phyloP scores from a whole-genome alignment of 2,329 filamentous ascomycete species.

The Ophiosphaerella korrae region DNA sequence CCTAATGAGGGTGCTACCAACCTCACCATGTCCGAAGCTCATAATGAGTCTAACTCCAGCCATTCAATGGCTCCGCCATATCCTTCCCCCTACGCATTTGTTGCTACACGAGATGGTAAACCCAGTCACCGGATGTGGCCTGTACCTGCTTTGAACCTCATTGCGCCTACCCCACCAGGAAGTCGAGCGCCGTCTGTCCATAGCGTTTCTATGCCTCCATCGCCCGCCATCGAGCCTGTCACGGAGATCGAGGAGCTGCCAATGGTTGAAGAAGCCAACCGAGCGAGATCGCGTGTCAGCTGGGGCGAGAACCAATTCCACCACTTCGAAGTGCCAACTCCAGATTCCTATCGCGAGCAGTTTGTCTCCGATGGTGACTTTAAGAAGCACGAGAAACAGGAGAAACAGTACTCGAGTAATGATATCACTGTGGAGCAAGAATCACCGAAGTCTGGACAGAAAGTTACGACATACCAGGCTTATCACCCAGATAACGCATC shows the following conservation, averaged over 20 bases:
- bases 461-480: constrained; percentile 31
- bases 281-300: constrained; percentile 47
- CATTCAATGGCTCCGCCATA: constrained; percentile 42
- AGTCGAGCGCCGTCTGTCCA: constrained; percentile 50
- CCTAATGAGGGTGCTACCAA: constrained; percentile 53
- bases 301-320: constrained; percentile 56
- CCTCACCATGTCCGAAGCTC: constrained; percentile 50
- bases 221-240: constrained; percentile 39
- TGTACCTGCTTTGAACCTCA: constrained; percentile 61
- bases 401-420: constrained; percentile 35
- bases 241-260: constrained; percentile 25
- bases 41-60: constrained; percentile 41
- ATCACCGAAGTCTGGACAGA: constrained; percentile 34
- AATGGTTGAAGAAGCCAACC: constrained; percentile 28
- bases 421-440: constrained; percentile 49
- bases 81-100: constrained; percentile 46
- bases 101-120: constrained; percentile 49
- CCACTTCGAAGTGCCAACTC: constrained; percentile 54
- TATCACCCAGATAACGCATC: constrained; percentile 7
- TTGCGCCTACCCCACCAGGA: constrained; percentile 63
- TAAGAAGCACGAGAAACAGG: constrained; percentile 23
- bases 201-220: constrained; percentile 42
- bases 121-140: constrained; percentile 42
- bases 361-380: constrained; percentile 41
- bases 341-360: constrained; percentile 49